phyloP scores from a whole-genome alignment of 768 basidiomycete species.

The Fomitopsis pulvina region DNA sequence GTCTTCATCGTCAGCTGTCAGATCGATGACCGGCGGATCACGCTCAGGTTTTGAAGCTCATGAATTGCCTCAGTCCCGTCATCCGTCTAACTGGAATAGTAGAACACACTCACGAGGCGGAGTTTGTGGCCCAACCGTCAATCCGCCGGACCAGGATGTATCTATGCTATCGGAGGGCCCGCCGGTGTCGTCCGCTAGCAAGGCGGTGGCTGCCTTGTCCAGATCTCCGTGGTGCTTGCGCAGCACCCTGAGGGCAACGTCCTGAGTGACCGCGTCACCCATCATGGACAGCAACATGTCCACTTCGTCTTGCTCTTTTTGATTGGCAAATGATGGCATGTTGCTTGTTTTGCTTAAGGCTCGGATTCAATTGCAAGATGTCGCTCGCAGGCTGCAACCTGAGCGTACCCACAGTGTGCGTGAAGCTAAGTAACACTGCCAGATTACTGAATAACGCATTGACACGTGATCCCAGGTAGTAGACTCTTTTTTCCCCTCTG shows the following conservation, averaged over 20 bases:
- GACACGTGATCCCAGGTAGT: no score
- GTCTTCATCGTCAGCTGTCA: constrained; percentile 54
- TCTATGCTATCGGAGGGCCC: not conserved
- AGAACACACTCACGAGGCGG: constrained; percentile 20
- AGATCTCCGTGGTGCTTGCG: constrained; percentile 52
- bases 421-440: no score
- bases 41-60: constrained; percentile 26
- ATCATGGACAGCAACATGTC: constrained; percentile 31
- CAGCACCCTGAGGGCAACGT: constrained; percentile 48
- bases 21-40: constrained; percentile 38
- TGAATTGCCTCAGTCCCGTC: constrained; percentile 1
- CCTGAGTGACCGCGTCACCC: constrained; percentile 34
- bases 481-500: no score
- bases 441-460: no score
- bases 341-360: no score
- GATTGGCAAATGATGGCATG: no score
- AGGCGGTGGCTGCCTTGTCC: constrained; percentile 27
- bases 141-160: constrained; percentile 2
- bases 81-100: not conserved
- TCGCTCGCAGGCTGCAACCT: no score
- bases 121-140: constrained; percentile 17
- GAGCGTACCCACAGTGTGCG: no score
- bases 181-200: constrained; percentile 25
- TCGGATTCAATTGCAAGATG: no score
- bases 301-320: constrained; percentile 22